Conservation (phyloP, 768 basidiomycete genomes). For the Mycena venus region DNA sequence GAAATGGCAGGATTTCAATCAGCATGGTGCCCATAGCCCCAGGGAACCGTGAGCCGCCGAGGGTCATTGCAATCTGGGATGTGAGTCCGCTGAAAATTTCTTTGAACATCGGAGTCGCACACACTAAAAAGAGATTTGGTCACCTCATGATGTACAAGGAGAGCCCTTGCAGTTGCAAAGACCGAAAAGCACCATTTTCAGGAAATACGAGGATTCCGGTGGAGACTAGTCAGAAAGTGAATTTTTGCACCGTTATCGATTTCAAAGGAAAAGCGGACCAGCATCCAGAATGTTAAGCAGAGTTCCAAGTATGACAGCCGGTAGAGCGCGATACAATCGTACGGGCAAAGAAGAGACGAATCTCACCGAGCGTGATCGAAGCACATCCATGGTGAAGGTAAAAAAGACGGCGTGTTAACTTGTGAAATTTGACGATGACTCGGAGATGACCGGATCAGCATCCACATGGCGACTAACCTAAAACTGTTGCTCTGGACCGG, state of each 20-base stretch:
- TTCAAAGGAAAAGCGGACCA: background rate
- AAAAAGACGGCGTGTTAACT: no score
- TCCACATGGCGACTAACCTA: no score
- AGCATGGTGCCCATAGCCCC: conserved; percentile 40
- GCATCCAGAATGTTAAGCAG: conserved; percentile 37
- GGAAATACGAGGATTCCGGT: conserved; percentile 39
- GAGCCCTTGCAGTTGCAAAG: conserved; percentile 39
- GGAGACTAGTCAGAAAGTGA: conserved; percentile 25
- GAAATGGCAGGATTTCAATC: conserved; percentile 41
- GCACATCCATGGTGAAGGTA: conserved; percentile 23
- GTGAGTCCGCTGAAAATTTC: conserved; percentile 25
- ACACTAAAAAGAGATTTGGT: background rate
- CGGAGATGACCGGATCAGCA: no score
- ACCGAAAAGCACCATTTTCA: conserved; percentile 30
- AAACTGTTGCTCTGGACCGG: no score
- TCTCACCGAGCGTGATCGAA: conserved; percentile 12
- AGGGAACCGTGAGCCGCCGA: conserved; percentile 41
- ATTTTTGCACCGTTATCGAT: background rate
- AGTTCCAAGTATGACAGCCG: conserved; percentile 36
- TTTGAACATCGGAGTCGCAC: background rate
- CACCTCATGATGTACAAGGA: conserved; percentile 42
- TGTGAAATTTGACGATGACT: no score
- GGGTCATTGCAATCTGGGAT: conserved; percentile 35
- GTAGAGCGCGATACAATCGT: conserved; percentile 38
- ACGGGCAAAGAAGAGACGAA: conserved; percentile 21